Base-by-base conservation (phyloP, 371 early-diverging fungal species). In the Rhizopus sp. region DNA sequence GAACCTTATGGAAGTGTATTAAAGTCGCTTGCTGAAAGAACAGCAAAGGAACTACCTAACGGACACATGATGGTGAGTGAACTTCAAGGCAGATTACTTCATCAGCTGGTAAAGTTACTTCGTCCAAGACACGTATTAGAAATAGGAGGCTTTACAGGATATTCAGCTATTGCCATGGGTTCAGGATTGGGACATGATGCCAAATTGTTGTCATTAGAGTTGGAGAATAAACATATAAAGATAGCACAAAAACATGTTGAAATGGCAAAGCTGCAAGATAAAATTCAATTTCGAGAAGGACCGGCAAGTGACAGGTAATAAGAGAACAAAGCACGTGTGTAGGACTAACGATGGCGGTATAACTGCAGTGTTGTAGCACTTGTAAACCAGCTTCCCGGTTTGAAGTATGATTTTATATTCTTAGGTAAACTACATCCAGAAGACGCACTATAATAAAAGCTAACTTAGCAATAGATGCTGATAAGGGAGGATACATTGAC, bases 61-160 rank as follows among this genome's bases (percentile, higher is more conserved):
- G 64, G 77, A 2, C 60, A 61, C 52, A 79, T 78, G 73, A 73
- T 84, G 70, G 58, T 78, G 6, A 60, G 81, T 6, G 23, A 61
- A 1, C 50, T 63, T 5, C 83, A 85, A 51, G 81, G 73, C 6
- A 68, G 71, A n/a, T 50, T 83, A 0, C 59, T 85, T 7, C 60
- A 67, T 31, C 61, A 75, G 32, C 47, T 83, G 5, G 62, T 75
- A 7, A 39, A 63, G 3, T 47, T 85, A 15, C 63, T 74, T 7
- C 55, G 69, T 15, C 77, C 83, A 1, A 30, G 42, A 1, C 45
- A 40, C 0, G 68, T 84, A 0, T 66, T 88, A 0, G 88, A 88
- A 45, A 70, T 88, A 46, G 88, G 88, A 8, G 80, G 81, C 13
- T 86, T 84, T 55, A 83, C 84, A 15, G 88, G 88, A 1, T 80